phyloP scores from a whole-genome alignment of 768 basidiomycete genomes.

The Leccinum incarnatum region DNA sequence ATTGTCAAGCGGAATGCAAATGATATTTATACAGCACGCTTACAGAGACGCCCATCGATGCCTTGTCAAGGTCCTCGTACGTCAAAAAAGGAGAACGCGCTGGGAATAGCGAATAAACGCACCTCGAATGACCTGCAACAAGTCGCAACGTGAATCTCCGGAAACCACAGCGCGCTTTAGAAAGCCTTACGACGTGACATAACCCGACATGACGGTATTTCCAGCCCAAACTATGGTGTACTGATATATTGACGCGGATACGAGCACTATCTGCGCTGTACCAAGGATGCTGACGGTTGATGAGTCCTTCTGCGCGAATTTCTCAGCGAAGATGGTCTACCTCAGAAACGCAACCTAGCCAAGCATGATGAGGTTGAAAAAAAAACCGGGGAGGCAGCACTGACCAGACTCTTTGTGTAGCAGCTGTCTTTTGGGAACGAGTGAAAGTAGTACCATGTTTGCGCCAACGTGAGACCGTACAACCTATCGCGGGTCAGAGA shows the following conservation, averaged over 20 bases:
- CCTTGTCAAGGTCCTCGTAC: conserved; percentile 16
- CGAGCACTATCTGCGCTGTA: conserved; percentile 29
- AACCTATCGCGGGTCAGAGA: conserved; percentile 22
- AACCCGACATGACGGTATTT: conserved; percentile 20
- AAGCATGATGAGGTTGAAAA: background rate
- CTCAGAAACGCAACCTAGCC: conserved; percentile 30
- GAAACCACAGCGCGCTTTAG: background rate
- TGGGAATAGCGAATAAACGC: background rate
- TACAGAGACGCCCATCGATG: conserved; percentile 36
- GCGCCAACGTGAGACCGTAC: conserved; percentile 35
- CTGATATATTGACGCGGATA: conserved; percentile 32
- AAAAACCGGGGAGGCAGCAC: background rate
- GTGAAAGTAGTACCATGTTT: conserved; percentile 35
- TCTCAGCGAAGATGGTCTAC: conserved; percentile 5
- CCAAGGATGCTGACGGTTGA: conserved; percentile 19
- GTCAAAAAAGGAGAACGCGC: background rate
- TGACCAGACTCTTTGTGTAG: conserved; percentile 33
- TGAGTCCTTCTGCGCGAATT: conserved; percentile 2
- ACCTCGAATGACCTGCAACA: conserved; percentile 26
- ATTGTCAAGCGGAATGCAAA: background rate
- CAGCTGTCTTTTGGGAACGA: conserved; percentile 29
- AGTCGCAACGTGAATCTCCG: background rate
- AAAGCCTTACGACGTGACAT: conserved; percentile 27
- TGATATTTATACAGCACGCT: background rate
- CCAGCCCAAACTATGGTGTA: conserved; percentile 32